These are phyloP conservation scores for Pleurotus eryngii DNA, from an alignment of 768 basidiomycete species.

Conservation along the genomic window DNA sequence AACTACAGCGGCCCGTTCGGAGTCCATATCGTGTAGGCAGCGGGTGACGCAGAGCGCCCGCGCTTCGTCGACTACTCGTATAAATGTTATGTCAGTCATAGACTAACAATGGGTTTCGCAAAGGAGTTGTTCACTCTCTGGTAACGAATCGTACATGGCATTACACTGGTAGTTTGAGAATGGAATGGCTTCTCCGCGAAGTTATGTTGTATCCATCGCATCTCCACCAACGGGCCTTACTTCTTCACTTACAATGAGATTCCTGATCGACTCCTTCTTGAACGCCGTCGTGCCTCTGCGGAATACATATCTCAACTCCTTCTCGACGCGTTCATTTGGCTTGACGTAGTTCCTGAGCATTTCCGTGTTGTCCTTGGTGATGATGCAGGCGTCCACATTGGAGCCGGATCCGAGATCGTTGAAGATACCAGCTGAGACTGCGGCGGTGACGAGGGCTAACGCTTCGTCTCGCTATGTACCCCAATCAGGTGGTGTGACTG, in stretches of 20 bases:
- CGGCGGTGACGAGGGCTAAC: slow-evolving; percentile 76
- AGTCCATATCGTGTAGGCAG: too few relatives aligned
- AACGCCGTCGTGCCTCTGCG: slow-evolving; percentile 85
- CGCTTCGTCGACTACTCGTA: too few relatives aligned
- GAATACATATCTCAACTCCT: slow-evolving; percentile 74
- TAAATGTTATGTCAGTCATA: too few relatives aligned
- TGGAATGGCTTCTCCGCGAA: too few relatives aligned
- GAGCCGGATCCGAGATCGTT: slow-evolving; percentile 98
- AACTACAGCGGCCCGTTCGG: too few relatives aligned
- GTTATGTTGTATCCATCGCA: slow-evolving; percentile 79
- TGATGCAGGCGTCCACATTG: slow-evolving; percentile 97
- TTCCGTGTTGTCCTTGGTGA: slow-evolving; percentile 82
- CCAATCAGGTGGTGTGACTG: not conserved
- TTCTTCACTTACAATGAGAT: slow-evolving; percentile 70
- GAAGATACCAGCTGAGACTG: slow-evolving; percentile 95
- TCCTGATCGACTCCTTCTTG: slow-evolving; percentile 76
- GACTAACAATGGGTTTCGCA: too few relatives aligned
- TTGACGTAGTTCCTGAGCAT: slow-evolving; percentile 93
- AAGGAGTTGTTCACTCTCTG: too few relatives aligned
- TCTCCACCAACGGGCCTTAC: slow-evolving; percentile 56
- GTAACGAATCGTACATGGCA: too few relatives aligned
- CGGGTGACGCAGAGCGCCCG: too few relatives aligned
- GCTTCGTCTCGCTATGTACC: slow-evolving; percentile 69
- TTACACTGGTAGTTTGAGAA: too few relatives aligned
- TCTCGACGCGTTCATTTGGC: slow-evolving; percentile 82